Evolutionary conservation across 208 protist genomes (phyloP).

Genomic region (Leishmania arabica): DNA sequence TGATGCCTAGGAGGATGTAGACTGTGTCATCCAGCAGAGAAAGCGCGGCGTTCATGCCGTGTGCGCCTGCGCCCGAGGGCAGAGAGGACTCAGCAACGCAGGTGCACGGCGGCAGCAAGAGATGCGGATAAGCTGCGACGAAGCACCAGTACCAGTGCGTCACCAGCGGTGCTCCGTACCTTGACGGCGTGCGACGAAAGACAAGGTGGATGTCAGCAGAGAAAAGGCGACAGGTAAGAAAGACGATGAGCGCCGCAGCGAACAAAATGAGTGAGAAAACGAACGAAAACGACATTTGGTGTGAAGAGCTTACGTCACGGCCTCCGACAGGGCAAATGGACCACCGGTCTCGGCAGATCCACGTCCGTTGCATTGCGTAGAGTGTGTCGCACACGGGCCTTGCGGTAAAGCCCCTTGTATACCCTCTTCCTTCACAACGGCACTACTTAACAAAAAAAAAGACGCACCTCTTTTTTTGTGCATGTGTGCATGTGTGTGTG

Average conservation of each 20-base stretch:
- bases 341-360: neutral
- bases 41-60: slow-evolving; percentile 4
- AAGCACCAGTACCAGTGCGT: neutral
- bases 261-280: no score
- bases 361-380: neutral
- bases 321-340: neutral
- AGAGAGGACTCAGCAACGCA: neutral
- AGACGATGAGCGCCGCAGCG: neutral
- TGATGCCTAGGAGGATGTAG: slow-evolving; percentile 43
- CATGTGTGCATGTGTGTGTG: neutral
- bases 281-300: neutral
- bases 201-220: neutral
- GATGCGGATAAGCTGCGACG: neutral
- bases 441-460: no score
- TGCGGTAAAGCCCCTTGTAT: neutral
- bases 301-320: neutral
- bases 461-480: neutral
- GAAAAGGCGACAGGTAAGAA: neutral
- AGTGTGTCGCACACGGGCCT: neutral
- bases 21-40: slow-evolving; percentile 37
- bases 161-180: neutral
- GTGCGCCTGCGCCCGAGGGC: neutral
- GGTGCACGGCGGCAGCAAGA: neutral
- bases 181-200: neutral
- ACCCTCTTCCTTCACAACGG: no score